Conservation (phyloP, 2,329 filamentous ascomycete genomes). For the Gremmenia infestans region DNA sequence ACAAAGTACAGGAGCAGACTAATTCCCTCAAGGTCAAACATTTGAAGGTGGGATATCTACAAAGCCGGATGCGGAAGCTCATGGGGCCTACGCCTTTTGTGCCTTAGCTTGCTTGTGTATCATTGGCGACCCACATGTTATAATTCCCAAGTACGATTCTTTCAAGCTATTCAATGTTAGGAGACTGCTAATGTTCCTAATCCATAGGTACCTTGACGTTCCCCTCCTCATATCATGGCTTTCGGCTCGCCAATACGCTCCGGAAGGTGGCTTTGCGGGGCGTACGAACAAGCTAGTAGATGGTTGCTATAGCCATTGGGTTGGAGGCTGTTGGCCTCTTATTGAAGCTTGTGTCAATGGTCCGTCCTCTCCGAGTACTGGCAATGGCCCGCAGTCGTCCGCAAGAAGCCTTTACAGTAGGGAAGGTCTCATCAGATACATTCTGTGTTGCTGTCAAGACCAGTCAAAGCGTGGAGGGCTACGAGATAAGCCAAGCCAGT, state of each 20-base stretch:
- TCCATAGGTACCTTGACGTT: slow-evolving; percentile 66
- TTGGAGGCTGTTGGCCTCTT: slow-evolving; percentile 89
- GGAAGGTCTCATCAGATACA: slow-evolving; percentile 82
- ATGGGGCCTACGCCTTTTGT: slow-evolving; percentile 96
- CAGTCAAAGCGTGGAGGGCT: slow-evolving; percentile 67
- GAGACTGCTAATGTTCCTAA: slow-evolving; percentile 19
- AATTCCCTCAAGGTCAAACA: slow-evolving; percentile 62
- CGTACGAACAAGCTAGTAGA: slow-evolving; percentile 97
- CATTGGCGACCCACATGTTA: slow-evolving; percentile 70
- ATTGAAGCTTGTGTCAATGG: slow-evolving; percentile 72
- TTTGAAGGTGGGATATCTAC: slow-evolving; percentile 92
- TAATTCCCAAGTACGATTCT: slow-evolving; percentile 62
- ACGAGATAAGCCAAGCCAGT: slow-evolving; percentile 90
- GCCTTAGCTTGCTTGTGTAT: slow-evolving; percentile 85
- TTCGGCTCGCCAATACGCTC: slow-evolving; percentile 80
- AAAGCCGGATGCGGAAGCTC: slow-evolving; percentile 81
- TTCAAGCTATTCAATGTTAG: slow-evolving; percentile 1
- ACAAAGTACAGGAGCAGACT: background rate
- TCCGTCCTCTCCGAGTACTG: slow-evolving; percentile 30
- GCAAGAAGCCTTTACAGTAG: slow-evolving; percentile 64
- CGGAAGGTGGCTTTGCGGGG: slow-evolving; percentile 88
- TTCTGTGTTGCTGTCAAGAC: slow-evolving; percentile 83
- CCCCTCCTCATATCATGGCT: slow-evolving; percentile 79
- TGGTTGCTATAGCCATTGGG: slow-evolving; percentile 98
- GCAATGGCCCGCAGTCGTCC: slow-evolving; percentile 13